These are phyloP conservation scores for Eucalyptus victrix DNA, from an alignment of 345 rosid genomes.

Conservation along the genomic window DNA sequence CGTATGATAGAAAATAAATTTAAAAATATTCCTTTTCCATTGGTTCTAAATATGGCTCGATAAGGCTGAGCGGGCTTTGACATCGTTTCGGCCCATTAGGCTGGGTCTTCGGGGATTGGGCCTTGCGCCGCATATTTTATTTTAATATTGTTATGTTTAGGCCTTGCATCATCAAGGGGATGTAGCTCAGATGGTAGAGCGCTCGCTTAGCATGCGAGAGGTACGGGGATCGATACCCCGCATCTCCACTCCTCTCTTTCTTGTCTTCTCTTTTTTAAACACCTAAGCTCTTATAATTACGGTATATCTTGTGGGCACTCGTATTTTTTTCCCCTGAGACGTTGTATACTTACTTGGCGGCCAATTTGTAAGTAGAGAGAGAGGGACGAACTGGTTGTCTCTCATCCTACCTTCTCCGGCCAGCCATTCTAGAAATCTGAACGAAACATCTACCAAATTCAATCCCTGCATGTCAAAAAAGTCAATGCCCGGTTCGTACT, in stretches of 20 bases:
- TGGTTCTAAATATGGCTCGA: neutral
- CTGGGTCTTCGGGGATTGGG: too few relatives aligned
- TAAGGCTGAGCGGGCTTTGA: neutral
- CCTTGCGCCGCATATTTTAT: rapidly evolving
- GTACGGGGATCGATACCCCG: slow-evolving; percentile 48
- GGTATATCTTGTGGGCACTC: neutral
- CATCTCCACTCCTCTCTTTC: slow-evolving; percentile 4
- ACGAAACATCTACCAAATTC: neutral
- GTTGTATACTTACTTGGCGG: neutral
- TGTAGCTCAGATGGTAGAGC: slow-evolving; percentile 77
- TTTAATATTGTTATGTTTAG: rapidly evolving
- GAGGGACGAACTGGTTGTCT: neutral
- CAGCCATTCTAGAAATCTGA: neutral
- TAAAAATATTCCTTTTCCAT: too few relatives aligned
- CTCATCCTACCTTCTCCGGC: neutral
- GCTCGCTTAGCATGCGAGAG: slow-evolving; percentile 66
- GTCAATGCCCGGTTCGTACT: neutral
- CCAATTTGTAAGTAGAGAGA: neutral
- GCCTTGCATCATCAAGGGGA: slow-evolving; percentile 3
- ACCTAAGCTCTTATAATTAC: neutral
- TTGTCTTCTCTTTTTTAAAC: neutral
- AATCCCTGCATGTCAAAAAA: neutral
- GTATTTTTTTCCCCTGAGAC: neutral
- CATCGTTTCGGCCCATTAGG: neutral
- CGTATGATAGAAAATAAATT: too few relatives aligned